Base-by-base conservation (phyloP, 495 filamentous ascomycete genomes). In the Astrocystis sublimbata region DNA sequence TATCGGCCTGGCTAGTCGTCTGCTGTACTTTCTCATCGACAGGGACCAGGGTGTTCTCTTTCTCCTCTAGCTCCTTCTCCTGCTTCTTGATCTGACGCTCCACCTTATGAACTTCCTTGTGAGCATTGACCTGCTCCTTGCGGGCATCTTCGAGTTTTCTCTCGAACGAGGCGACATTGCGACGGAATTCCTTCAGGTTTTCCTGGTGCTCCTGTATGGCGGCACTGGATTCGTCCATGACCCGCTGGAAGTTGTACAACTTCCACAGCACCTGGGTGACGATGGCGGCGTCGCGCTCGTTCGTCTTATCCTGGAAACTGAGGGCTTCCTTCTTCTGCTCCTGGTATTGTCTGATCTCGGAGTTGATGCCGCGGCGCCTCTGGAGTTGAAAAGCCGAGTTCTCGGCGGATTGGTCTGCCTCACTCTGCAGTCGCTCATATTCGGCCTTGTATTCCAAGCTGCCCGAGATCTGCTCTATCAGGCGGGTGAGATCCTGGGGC, bases 261-360 rank as follows among this genome's bases (percentile, higher is more conserved):
- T 98, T 98, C 93, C 94, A 98, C 12, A 98, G 78, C 38, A 96
- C 92, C 59, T 98, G 96, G 0, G 90, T 94, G 50, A 98, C 92
- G 59, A 96, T 89, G 10, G 94, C 96, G 56, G 92, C 85, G 73
- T 98, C 93, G 38, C 91, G 84, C 75, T 98, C 92, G 47, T 93
- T 88, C 1, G 88, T 88, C 74, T 96, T 96, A 47, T 84, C 85
- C 41, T 93, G 87, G 69, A 92, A 98, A 62, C 88, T 92, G 51
- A 98, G 94, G 8, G 93, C 93, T 68, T 97, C 96, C 54, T 89
- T 88, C 79, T 99, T 98, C 77, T 98, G 93, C 71, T 97, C 92
- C 64, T 94, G 90, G 68, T 96, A 97, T 67, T 96, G 91, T 74
- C 93, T 96, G 68, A 99, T 93, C 73, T 99, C 94, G 0, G 92